A percentile compares a stretch with the other conserved stretches of the same genome.
These are phyloP conservation scores for Chaetomium fimeti DNA, from an alignment of 495 filamentous ascomycete genomes.

Conservation along the genomic window DNA sequence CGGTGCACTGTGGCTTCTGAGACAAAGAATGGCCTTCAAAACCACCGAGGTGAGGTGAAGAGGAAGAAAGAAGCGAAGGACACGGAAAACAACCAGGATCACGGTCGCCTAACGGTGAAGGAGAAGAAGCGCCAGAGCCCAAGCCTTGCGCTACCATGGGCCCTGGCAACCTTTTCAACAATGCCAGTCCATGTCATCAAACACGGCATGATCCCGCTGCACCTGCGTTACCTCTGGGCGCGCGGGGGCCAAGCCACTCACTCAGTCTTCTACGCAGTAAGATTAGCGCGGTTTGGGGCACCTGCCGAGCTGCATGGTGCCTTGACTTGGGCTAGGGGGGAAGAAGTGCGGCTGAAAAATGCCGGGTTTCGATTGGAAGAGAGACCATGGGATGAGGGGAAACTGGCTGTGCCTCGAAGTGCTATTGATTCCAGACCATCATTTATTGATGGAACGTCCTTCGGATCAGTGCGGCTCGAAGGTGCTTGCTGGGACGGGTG, in stretches of 20 bases:
- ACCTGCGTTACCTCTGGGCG: not conserved
- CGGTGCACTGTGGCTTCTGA: not conserved
- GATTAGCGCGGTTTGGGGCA: no score
- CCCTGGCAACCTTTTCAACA: not conserved
- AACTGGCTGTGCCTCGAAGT: no score
- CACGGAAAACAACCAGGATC: not conserved
- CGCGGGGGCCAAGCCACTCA: not conserved
- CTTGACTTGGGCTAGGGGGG: no score
- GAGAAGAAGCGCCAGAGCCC: not conserved
- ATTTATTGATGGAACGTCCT: no score
- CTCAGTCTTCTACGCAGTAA: no score
- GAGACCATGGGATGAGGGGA: no score
- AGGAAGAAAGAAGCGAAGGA: not conserved
- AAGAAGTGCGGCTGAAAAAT: no score
- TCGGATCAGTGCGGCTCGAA: no score
- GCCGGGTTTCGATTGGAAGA: no score
- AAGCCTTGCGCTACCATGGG: constrained; percentile 1
- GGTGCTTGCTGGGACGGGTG: no score
- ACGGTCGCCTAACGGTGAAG: not conserved
- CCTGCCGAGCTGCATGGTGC: no score
- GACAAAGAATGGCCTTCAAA: not conserved
- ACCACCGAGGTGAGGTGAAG: not conserved
- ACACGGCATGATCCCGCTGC: not conserved
- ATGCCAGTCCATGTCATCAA: not conserved
- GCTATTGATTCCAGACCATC: no score